A percentile compares a stretch with the other conserved stretches of the same genome.
Conservation (phyloP, 2,329 filamentous ascomycete genomes). For the Capronia epimyces region DNA sequence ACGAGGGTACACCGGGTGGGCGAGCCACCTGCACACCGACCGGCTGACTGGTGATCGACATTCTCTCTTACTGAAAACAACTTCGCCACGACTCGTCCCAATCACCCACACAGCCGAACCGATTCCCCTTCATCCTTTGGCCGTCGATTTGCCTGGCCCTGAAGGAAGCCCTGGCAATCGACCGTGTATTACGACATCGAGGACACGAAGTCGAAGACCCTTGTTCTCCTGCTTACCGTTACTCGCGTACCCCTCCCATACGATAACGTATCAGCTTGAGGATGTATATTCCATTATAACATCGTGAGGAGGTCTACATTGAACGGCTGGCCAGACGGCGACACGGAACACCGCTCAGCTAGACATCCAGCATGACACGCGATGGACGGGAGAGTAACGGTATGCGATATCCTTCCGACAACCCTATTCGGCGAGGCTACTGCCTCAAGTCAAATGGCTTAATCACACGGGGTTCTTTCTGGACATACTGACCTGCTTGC, state of each 20-base stretch:
- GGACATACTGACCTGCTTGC: slow-evolving; percentile 6
- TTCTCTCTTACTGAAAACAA: neutral
- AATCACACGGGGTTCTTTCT: neutral
- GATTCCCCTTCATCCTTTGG: neutral
- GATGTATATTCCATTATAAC: slow-evolving; percentile 8
- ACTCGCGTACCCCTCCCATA: neutral
- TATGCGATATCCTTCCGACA: slow-evolving; percentile 6
- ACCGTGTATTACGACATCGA: neutral
- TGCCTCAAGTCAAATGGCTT: neutral
- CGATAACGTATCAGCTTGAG: slow-evolving; percentile 1
- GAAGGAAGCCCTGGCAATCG: neutral
- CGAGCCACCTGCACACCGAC: neutral
- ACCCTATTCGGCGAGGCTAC: neutral
- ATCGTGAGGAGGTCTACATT: slow-evolving; percentile 17
- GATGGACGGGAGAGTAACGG: slow-evolving; percentile 17
- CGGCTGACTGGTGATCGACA: neutral
- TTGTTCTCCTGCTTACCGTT: neutral
- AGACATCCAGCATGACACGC: slow-evolving; percentile 20
- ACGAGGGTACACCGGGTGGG: neutral
- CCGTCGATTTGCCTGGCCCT: neutral
- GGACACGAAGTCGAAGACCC: neutral
- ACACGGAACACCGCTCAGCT: slow-evolving; percentile 6
- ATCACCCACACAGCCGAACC: neutral
- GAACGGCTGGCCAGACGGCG: slow-evolving; percentile 13
- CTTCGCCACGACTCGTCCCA: neutral